Evolutionary conservation across 805 yeast species (phyloP).

Genomic region (Candida montana): DNA sequence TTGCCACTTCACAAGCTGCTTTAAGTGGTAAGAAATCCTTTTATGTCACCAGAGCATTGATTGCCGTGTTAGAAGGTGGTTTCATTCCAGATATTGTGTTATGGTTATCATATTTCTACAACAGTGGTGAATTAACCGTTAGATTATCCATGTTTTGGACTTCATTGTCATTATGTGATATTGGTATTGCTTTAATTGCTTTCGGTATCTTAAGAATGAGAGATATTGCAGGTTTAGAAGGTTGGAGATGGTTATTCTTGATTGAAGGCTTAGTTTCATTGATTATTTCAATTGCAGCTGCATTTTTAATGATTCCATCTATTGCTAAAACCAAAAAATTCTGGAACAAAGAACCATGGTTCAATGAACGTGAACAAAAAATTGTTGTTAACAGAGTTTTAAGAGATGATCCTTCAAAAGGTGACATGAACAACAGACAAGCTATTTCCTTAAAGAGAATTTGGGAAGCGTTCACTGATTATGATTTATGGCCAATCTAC

Average conservation of each 20-base stretch:
- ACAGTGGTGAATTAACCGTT: conserved; percentile 50
- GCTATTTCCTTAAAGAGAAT: conserved; percentile 37
- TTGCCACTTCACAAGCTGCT: conserved; percentile 46
- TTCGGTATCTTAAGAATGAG: conserved; percentile 44
- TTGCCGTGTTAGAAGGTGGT: conserved; percentile 60
- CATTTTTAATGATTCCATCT: conserved; percentile 50
- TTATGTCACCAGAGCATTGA: conserved; percentile 41
- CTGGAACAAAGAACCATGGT: conserved; percentile 48
- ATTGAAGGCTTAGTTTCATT: conserved; percentile 60
- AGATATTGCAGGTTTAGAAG: conserved; percentile 39
- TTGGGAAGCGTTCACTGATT: conserved; percentile 39
- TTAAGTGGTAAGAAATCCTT: conserved; percentile 38
- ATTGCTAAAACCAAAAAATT: conserved; percentile 49
- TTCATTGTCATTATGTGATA: conserved; percentile 43
- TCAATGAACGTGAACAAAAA: conserved; percentile 48
- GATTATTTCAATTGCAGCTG: conserved; percentile 43
- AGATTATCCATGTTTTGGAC: conserved; percentile 60
- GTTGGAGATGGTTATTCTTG: conserved; percentile 67
- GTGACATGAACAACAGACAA: conserved; percentile 64
- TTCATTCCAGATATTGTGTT: conserved; percentile 59
- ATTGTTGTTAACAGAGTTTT: conserved; percentile 55
- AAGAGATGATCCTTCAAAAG: conserved; percentile 63
- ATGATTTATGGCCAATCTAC: conserved; percentile 54
- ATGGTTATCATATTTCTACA: conserved; percentile 67
- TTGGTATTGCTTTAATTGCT: conserved; percentile 44